Conservation (phyloP, 2,329 filamentous ascomycete genomes). For the Ophiostoma pallidulum region DNA sequence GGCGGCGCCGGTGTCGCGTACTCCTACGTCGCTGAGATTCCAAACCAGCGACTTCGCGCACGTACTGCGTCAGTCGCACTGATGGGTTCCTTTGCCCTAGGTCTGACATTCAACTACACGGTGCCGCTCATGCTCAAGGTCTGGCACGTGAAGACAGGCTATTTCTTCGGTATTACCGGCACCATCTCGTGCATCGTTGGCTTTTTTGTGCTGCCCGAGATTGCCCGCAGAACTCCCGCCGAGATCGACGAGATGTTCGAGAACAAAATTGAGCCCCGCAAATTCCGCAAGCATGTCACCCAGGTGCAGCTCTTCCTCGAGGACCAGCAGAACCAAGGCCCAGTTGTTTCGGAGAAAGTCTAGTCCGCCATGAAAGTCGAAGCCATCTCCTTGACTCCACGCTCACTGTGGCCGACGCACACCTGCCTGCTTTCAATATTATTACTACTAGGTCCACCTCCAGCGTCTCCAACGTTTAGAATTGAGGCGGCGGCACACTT, state of each 20-base stretch:
- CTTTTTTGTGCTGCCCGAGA: constrained; percentile 5
- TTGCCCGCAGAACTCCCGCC: constrained; percentile 2
- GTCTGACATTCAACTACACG: constrained; percentile 4
- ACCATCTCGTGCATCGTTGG: constrained; percentile 2
- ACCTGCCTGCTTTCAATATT: no score
- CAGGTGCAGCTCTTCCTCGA: constrained; percentile 2
- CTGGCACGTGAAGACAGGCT: constrained; percentile 3
- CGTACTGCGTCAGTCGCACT: constrained; percentile 2
- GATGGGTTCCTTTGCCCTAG: constrained; percentile 3
- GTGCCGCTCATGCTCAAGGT: constrained; percentile 5
- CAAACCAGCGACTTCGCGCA: constrained; percentile 2
- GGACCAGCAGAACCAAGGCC: not conserved
- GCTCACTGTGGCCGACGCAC: no score
- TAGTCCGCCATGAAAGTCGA: no score
- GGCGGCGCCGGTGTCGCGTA: constrained; percentile 5
- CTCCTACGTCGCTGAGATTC: constrained; percentile 6
- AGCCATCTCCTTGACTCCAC: no score
- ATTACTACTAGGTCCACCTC: no score
- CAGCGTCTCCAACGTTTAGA: no score
- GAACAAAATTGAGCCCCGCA: constrained; percentile 3
- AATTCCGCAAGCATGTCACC: constrained; percentile 5
- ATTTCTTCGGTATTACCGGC: constrained; percentile 3
- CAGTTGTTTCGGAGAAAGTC: no score
- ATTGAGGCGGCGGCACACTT: no score
- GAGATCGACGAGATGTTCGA: constrained; percentile 8